Conservation (phyloP, 2,329 filamentous ascomycete species). For the Pseudopyrenochaeta lycopersici region DNA sequence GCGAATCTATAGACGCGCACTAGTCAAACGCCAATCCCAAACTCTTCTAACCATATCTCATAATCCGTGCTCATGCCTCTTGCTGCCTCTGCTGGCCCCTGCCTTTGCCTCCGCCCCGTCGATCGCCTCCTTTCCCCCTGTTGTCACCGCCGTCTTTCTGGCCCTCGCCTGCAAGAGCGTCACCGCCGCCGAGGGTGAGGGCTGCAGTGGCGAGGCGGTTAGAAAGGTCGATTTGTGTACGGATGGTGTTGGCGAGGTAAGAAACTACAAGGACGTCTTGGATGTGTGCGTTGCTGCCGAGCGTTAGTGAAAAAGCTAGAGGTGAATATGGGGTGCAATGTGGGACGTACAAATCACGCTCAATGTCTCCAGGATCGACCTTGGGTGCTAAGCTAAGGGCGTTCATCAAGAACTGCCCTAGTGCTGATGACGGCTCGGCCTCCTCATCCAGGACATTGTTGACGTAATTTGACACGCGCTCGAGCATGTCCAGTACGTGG, state of each 20-base stretch:
- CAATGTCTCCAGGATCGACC: conserved; percentile 88
- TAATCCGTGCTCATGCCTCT: conserved; percentile 39
- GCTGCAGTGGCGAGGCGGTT: conserved; percentile 82
- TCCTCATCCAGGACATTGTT: conserved; percentile 95
- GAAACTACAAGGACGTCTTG: conserved; percentile 98
- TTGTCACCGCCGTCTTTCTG: conserved; percentile 44
- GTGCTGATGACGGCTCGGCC: conserved; percentile 83
- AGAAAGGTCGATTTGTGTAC: conserved; percentile 97
- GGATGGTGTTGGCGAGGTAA: conserved; percentile 98
- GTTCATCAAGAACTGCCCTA: conserved; percentile 96
- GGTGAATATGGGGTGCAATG: not conserved
- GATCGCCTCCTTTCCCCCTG: conserved; percentile 40
- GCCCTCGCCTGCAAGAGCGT: conserved; percentile 46
- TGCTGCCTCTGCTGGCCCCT: conserved; percentile 42
- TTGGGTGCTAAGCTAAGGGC: conserved; percentile 92
- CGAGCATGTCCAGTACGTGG: conserved; percentile 87
- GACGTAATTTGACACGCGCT: conserved; percentile 91
- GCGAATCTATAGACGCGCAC: conserved; percentile 7
- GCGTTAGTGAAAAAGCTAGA: conserved; percentile 34
- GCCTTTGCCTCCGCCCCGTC: conserved; percentile 42
- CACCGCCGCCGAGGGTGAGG: conserved; percentile 57
- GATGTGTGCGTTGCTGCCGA: conserved; percentile 89
- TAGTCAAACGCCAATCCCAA: conserved; percentile 31
- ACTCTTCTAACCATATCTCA: conserved; percentile 22
- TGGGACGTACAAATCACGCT: conserved; percentile 82